phyloP scores from a whole-genome alignment of 164 flowering plant genomes.

The Piper betle region DNA sequence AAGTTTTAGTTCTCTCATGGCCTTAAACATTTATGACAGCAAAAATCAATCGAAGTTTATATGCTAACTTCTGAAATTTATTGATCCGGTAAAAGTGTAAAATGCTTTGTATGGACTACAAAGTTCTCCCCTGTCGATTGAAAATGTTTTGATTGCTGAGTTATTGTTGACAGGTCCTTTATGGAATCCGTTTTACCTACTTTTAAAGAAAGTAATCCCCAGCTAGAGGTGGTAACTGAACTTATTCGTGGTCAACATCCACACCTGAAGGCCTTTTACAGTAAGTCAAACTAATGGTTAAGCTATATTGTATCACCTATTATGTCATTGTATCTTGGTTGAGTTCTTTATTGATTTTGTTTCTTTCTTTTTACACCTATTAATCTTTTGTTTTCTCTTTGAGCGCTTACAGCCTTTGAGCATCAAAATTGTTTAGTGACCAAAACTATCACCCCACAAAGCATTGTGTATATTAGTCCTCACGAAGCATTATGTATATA shows the following conservation, averaged over 20 bases:
- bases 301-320: background rate
- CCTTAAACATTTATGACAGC: background rate
- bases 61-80: background rate
- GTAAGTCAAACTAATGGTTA: constrained; percentile 23
- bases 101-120: background rate
- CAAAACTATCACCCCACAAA: too few relatives aligned
- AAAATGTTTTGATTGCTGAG: background rate
- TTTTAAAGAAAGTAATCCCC: constrained; percentile 64
- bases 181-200: constrained; percentile 74
- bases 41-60: too few relatives aligned
- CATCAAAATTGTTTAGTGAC: too few relatives aligned
- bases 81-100: background rate
- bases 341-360: background rate
- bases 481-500: too few relatives aligned
- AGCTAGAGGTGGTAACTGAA: constrained; percentile 74
- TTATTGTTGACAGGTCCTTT: constrained; percentile 46
- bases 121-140: background rate
- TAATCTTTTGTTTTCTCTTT: too few relatives aligned
- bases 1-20: too few relatives aligned
- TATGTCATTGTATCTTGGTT: background rate
- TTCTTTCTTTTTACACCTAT: background rate
- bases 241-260: constrained; percentile 92
- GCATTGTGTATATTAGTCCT: too few relatives aligned
- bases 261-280: constrained; percentile 58
- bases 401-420: too few relatives aligned